Conservation (phyloP, 257 asterid genomes). For the Fraxinus excelsior region DNA sequence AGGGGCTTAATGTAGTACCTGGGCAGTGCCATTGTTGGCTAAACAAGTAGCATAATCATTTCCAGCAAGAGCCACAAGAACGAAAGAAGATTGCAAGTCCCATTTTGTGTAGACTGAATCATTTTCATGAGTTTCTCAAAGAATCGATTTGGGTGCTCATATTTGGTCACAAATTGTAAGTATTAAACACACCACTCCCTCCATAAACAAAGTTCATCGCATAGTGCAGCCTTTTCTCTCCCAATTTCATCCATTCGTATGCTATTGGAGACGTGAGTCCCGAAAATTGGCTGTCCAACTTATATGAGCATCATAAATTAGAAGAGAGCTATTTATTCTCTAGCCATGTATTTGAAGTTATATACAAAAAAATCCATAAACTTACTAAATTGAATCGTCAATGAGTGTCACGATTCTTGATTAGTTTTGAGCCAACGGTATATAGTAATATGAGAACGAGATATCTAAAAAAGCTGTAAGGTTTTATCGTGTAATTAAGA, state of each 20-base stretch:
- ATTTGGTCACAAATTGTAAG: constrained; percentile 50
- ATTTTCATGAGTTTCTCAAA: constrained; percentile 3
- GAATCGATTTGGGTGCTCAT: constrained; percentile 24
- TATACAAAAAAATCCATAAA: too few relatives aligned
- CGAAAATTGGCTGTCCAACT: constrained; percentile 60
- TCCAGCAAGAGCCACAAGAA: constrained; percentile 61
- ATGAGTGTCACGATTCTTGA: too few relatives aligned
- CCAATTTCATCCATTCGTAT: constrained; percentile 61
- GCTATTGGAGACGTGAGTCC: constrained; percentile 72
- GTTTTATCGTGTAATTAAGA: neutral
- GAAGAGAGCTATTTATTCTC: neutral
- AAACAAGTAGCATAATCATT: constrained; percentile 61
- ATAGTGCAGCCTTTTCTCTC: constrained; percentile 32
- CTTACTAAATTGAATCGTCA: too few relatives aligned
- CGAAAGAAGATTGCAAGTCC: constrained; percentile 55
- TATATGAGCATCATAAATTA: neutral
- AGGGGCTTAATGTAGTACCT: constrained; percentile 42
- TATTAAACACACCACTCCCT: constrained; percentile 88
- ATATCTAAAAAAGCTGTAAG: too few relatives aligned
- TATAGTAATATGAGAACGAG: neutral
- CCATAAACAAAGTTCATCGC: constrained; percentile 90
- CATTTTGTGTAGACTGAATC: constrained; percentile 41
- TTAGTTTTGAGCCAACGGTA: too few relatives aligned
- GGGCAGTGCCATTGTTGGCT: constrained; percentile 48
- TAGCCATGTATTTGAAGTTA: neutral